A percentile compares a stretch with the other conserved stretches of the same genome.
Conservation (phyloP, 495 filamentous ascomycete genomes). For the Penicillium odoratum region DNA sequence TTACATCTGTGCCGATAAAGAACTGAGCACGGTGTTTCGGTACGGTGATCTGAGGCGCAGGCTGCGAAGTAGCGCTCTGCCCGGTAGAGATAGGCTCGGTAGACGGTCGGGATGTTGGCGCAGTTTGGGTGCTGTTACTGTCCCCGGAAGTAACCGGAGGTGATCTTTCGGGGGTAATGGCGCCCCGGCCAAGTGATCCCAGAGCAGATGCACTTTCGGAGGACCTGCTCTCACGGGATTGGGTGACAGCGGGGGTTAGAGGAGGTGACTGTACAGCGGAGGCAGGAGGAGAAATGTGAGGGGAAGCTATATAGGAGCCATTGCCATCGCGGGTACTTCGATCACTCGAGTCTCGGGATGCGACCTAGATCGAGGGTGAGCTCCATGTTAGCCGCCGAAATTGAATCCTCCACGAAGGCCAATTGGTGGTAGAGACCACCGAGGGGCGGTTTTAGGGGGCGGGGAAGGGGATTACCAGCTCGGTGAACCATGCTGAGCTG, state of each 20-base stretch:
- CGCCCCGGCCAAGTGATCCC: conserved; percentile 43
- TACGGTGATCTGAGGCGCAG: conserved; percentile 32
- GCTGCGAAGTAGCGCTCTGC: conserved; percentile 41
- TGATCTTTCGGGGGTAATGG: conserved; percentile 52
- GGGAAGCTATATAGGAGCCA: conserved; percentile 41
- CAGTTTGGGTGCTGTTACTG: conserved; percentile 29
- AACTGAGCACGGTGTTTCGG: conserved; percentile 69
- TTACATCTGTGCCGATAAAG: conserved; percentile 65
- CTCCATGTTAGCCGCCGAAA: conserved; percentile 16
- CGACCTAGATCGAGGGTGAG: conserved; percentile 35
- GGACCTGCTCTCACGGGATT: conserved; percentile 49
- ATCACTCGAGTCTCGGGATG: conserved; percentile 49
- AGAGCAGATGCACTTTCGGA: conserved; percentile 28
- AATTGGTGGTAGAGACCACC: not conserved
- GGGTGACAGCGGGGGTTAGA: conserved; percentile 79
- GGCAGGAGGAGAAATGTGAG: conserved; percentile 49
- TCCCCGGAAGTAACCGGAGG: conserved; percentile 36
- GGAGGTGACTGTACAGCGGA: conserved; percentile 83
- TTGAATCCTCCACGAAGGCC: not conserved
- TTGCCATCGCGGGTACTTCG: conserved; percentile 39
- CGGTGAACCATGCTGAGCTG: not conserved
- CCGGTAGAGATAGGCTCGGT: conserved; percentile 39
- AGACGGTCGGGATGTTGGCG: conserved; percentile 49
- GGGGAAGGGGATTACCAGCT: not conserved
- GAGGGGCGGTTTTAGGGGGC: not conserved